phyloP scores from a whole-genome alignment of 805 yeast species.

The Hanseniaspora vineae region DNA sequence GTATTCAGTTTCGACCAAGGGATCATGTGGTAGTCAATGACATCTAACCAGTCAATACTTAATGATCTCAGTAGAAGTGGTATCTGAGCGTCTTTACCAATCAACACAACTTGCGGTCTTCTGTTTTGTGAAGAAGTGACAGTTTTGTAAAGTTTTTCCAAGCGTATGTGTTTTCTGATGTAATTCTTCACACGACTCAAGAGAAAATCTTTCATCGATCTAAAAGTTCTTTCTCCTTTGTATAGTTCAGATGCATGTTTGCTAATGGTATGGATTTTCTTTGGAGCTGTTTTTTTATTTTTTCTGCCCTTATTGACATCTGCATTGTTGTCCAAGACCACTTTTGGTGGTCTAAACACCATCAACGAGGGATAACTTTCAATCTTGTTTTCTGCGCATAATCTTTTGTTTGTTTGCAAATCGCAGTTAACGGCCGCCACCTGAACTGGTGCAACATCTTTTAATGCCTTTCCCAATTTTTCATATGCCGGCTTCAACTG shows the following conservation, averaged over 20 bases:
- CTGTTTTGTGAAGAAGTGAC: conserved; percentile 5
- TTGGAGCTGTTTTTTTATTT: conserved; percentile 6
- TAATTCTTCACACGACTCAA: conserved; percentile 53
- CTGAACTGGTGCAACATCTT: conserved; percentile 35
- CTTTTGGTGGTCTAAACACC: conserved; percentile 74
- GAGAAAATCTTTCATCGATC: conserved; percentile 40
- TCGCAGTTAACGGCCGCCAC: conserved; percentile 87
- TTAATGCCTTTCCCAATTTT: conserved; percentile 47
- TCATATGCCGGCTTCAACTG: conserved; percentile 50
- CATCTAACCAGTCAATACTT: conserved; percentile 54
- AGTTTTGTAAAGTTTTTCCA: background rate
- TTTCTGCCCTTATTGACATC: conserved; percentile 7
- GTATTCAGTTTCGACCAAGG: conserved; percentile 7
- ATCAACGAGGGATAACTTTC: conserved; percentile 77
- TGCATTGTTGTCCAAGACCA: conserved; percentile 15
- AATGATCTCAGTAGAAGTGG: conserved; percentile 49
- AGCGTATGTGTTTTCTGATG: conserved; percentile 25
- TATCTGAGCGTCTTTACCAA: conserved; percentile 36
- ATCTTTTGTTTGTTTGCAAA: conserved; percentile 43
- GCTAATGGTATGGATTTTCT: conserved; percentile 3
- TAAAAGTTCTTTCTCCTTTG: conserved; percentile 46
- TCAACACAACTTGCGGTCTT: conserved; percentile 34
- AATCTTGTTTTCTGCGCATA: conserved; percentile 56
- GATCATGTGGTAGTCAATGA: conserved; percentile 35
- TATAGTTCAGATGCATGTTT: conserved; percentile 44